Percentiles rank a stretch among this genome's conserved stretches.
Evolutionary conservation across 1,139 yeast genomes (phyloP).

Genomic region (Yamadazyma diospyri): DNA sequence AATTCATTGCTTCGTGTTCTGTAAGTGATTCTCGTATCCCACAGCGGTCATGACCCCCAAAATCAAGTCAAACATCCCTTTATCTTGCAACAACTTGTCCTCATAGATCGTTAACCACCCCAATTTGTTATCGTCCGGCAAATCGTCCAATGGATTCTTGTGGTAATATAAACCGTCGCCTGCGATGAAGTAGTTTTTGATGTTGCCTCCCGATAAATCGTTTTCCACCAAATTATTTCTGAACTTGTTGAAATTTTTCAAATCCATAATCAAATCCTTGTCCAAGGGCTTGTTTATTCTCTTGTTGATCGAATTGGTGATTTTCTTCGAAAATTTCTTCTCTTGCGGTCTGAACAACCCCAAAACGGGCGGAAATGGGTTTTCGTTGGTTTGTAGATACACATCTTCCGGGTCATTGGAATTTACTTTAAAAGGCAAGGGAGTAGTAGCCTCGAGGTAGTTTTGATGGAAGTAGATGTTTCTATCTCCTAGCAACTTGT

Average conservation of each 20-base stretch:
- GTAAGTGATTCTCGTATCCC: constrained; percentile 47
- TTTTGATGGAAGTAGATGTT: constrained; percentile 32
- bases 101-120: constrained; percentile 67
- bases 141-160: constrained; percentile 51
- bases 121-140: constrained; percentile 54
- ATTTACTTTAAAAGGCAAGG: constrained; percentile 15
- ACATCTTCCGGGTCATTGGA: constrained; percentile 24
- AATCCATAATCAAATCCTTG: constrained; percentile 5
- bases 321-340: constrained; percentile 36
- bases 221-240: constrained; percentile 14
- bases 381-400: constrained; percentile 25
- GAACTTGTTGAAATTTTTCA: constrained; percentile 10
- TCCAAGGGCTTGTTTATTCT: constrained; percentile 11
- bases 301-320: constrained; percentile 25
- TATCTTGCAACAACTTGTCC: constrained; percentile 27
- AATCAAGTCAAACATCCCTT: constrained; percentile 53
- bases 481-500: constrained; percentile 25
- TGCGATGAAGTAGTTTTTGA: constrained; percentile 38
- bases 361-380: constrained; percentile 36
- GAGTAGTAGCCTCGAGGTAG: constrained; percentile 16
- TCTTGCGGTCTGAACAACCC: constrained; percentile 56
- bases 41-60: constrained; percentile 53
- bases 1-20: too few relatives aligned
- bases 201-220: constrained; percentile 29
- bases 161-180: constrained; percentile 54